Base-by-base conservation (phyloP, 2,329 filamentous ascomycete genomes). In the Falciphora oryzae region DNA sequence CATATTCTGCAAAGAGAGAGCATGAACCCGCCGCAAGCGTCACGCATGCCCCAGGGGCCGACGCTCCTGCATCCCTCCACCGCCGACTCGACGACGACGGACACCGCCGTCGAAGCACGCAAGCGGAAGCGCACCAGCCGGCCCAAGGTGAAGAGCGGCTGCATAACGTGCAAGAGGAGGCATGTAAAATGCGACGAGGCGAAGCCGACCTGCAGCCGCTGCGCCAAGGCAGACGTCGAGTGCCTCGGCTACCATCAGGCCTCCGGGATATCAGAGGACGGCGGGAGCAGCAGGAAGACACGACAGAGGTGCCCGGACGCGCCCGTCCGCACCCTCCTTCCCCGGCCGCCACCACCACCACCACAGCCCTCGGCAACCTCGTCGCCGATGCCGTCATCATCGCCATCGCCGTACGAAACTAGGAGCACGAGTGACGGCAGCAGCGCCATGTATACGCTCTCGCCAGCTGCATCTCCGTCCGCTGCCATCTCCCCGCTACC, bases 151-250 rank as follows among this genome's bases (percentile, higher is more conserved):
- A 74, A 50, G 62, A 63, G 11, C 68, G 66, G 61, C 60, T 69
- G 22, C 73, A 72, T 63, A 72, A 74, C 61, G 68, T 73, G 64
- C 74, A 69, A 67, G 69, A 68, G 59, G 71, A 71, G 38, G 59
- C 65, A 64, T 61, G 66, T 66, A 57, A 68, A 61, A 69, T 70
- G 31, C 60, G 72, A 73, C 59, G 71, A 72, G 65, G 65, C 66
- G 25, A 73, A 73, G 64, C 71, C 71, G 2, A 66, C 65, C 22
- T 73, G 72, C 61, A 62, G 65, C n/a, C 68, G 70, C 63, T 73
- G 72, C 61, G 70, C 72, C 56, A 69, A 69, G 32, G 67, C 71
- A 6, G 67, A 70, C 44, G 65, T 72, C 28, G 65, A 66, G 60
- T 73, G 72, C 62, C 69, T 70, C 61, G 72, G 72, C 10, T 73